Evolutionary conservation across 345 rosid genomes (phyloP).

Genomic region (Eucalyptus curtisii): DNA sequence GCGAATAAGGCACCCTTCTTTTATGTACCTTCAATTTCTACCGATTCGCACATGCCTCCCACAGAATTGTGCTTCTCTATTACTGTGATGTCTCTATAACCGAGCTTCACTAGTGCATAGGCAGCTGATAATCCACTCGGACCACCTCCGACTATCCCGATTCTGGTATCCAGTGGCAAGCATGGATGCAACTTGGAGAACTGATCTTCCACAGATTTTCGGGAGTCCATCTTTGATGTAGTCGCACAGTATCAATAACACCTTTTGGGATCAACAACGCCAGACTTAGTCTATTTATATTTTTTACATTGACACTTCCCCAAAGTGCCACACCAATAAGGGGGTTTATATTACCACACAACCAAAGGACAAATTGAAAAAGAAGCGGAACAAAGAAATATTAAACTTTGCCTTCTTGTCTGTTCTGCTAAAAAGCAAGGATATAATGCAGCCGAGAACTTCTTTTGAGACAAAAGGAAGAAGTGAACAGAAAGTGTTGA

Average conservation of each 20-base stretch:
- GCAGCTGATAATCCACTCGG: constrained; percentile 69
- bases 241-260: neutral
- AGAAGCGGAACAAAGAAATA: neutral
- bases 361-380: neutral
- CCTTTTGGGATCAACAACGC: neutral
- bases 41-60: constrained; percentile 68
- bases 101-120: constrained; percentile 48
- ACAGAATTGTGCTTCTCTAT: constrained; percentile 51
- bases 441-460: neutral
- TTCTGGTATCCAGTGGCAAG: constrained; percentile 34
- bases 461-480: neutral
- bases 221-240: constrained; percentile 19
- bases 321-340: neutral
- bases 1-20: neutral
- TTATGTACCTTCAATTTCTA: constrained; percentile 45
- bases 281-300: neutral
- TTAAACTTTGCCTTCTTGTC: neutral
- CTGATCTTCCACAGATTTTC: constrained; percentile 33
- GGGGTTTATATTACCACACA: neutral
- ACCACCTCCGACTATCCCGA: constrained; percentile 54
- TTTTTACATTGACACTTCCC: neutral
- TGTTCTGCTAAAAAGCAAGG: neutral
- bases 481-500: neutral
- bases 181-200: constrained; percentile 52
- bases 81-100: constrained; percentile 38